Evolutionary conservation across 176 grass and related monocot genomes (phyloP).

Genomic region (Phragmites australis): DNA sequence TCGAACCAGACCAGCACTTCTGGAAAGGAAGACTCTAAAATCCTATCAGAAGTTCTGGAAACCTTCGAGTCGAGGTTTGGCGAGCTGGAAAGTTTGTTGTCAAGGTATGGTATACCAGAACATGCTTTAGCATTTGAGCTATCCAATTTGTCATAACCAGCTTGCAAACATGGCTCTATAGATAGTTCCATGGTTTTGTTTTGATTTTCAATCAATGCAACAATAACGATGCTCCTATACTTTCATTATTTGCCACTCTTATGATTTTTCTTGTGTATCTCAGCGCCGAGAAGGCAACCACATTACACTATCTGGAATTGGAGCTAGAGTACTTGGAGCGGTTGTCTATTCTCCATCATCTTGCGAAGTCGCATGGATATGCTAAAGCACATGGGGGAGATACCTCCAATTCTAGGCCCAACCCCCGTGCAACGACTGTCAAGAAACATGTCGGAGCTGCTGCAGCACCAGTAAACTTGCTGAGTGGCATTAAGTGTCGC

Average conservation of each 20-base stretch:
- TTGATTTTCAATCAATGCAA: background rate
- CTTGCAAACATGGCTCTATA: background rate
- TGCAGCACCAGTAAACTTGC: background rate
- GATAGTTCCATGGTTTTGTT: background rate
- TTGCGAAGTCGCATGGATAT: constrained; percentile 31
- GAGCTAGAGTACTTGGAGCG: constrained; percentile 26
- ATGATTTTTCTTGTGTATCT: constrained; percentile 7
- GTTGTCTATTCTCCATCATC: constrained; percentile 37
- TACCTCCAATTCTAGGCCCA: background rate
- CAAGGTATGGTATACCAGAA: constrained; percentile 30
- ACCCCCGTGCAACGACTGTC: background rate
- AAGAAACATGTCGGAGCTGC: constrained; percentile 25
- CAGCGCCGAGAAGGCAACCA: constrained; percentile 29
- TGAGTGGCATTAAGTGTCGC: constrained; percentile 34
- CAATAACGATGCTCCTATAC: background rate
- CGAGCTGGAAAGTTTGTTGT: constrained; percentile 38
- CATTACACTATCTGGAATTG: constrained; percentile 23
- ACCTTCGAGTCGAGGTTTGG: constrained; percentile 24
- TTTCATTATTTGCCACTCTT: background rate
- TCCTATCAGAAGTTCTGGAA: constrained; percentile 41
- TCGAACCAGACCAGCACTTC: constrained; percentile 26
- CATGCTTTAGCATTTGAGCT: background rate
- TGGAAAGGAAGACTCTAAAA: constrained; percentile 23
- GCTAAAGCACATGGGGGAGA: background rate
- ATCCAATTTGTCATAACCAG: constrained; percentile 1